A percentile compares a stretch with the other conserved stretches of the same genome.
Conservation (phyloP, 768 basidiomycete species). For the Mycena latifolia region DNA sequence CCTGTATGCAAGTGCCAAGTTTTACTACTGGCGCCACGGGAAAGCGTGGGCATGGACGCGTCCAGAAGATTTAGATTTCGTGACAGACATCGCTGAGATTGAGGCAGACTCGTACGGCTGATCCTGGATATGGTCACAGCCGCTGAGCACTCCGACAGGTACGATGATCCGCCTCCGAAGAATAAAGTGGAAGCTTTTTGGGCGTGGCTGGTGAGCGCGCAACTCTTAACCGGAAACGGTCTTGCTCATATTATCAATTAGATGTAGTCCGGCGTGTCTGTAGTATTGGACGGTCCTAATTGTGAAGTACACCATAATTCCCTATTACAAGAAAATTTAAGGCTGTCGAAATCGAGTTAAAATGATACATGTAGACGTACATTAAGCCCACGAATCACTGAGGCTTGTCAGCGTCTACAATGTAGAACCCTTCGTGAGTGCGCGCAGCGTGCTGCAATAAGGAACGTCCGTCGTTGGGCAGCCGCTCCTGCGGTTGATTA, state of each 20-base stretch:
- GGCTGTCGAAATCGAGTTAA: neutral
- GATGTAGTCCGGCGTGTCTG: constrained; percentile 22
- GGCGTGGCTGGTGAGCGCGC: constrained; percentile 74
- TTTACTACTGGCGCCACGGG: constrained; percentile 55
- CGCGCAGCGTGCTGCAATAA: constrained; percentile 67
- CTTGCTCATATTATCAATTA: neutral
- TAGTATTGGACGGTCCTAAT: neutral
- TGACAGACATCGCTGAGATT: constrained; percentile 74
- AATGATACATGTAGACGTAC: too few relatives aligned
- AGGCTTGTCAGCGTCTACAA: constrained; percentile 66
- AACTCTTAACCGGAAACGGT: neutral
- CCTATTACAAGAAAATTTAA: neutral
- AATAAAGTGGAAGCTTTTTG: constrained; percentile 80
- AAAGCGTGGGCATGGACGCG: constrained; percentile 50
- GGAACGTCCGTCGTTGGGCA: constrained; percentile 48
- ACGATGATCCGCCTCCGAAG: constrained; percentile 78
- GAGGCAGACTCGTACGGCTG: constrained; percentile 67
- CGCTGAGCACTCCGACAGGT: constrained; percentile 46
- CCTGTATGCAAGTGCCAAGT: constrained; percentile 72
- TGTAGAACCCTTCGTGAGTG: constrained; percentile 67
- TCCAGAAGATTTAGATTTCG: constrained; percentile 87
- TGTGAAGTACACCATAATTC: neutral
- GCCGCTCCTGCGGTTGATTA: constrained; percentile 37
- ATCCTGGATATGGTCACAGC: neutral
- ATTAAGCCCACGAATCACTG: constrained; percentile 31